These are phyloP conservation scores for Candida silvicultrix DNA, from an alignment of 805 yeast species.

Conservation along the genomic window DNA sequence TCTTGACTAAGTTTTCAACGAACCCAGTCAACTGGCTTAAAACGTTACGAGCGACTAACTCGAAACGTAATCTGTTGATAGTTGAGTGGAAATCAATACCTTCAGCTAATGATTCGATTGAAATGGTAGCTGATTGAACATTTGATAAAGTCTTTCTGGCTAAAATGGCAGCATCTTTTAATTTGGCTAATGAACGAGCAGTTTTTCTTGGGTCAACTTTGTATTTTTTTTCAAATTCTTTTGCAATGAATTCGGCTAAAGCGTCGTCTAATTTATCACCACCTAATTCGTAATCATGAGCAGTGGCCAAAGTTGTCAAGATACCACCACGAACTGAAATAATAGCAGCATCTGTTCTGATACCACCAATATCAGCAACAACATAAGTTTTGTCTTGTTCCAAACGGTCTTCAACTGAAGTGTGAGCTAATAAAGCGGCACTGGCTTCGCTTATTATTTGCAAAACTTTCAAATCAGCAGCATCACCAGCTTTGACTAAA, in stretches of 20 bases:
- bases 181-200: constrained; percentile 83
- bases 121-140: constrained; percentile 81
- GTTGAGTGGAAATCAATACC: constrained; percentile 92
- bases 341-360: constrained; percentile 93
- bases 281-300: constrained; percentile 77
- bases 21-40: constrained; percentile 72
- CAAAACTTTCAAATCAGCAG: constrained; percentile 71
- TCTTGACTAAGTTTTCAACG: constrained; percentile 64
- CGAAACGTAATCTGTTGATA: constrained; percentile 91
- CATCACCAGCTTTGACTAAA: constrained; percentile 52
- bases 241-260: constrained; percentile 77
- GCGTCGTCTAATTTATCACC: constrained; percentile 82
- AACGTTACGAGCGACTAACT: constrained; percentile 75
- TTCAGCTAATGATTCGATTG: constrained; percentile 90
- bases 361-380: constrained; percentile 95
- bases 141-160: constrained; percentile 91
- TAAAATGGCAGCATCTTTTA: constrained; percentile 72
- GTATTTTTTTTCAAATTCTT: constrained; percentile 89
- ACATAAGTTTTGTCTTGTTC: constrained; percentile 69
- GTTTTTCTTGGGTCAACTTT: constrained; percentile 73
- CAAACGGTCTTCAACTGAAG: constrained; percentile 31
- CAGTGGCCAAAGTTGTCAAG: constrained; percentile 80
- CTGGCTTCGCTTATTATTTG: constrained; percentile 91
- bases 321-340: constrained; percentile 92
- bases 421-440: constrained; percentile 84